A percentile compares a stretch with the other conserved stretches of the same genome.
phyloP scores from a whole-genome alignment of 371 early-diverging fungal genomes.

The Encephalitozoon romaleae region DNA sequence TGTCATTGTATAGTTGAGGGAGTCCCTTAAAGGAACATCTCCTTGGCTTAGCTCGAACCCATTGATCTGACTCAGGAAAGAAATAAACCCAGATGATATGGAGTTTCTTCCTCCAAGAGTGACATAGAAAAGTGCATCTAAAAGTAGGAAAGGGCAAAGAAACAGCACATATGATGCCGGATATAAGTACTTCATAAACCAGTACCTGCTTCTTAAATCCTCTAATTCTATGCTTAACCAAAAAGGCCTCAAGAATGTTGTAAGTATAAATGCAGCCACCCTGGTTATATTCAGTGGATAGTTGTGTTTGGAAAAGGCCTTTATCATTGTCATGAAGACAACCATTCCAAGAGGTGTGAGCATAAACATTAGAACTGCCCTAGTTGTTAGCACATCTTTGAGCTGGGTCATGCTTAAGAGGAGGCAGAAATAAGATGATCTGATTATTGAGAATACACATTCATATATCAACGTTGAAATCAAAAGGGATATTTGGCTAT shows the following conservation, averaged over 20 bases:
- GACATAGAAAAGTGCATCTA: not conserved
- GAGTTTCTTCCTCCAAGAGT: not conserved
- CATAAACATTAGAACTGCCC: not conserved
- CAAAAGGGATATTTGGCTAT: not conserved
- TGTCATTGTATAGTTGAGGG: not conserved
- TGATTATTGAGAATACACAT: not conserved
- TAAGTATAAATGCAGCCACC: conserved; percentile 4
- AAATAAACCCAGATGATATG: not conserved
- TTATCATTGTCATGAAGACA: not conserved
- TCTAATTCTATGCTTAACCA: not conserved
- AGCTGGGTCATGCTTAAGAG: not conserved
- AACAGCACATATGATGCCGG: not conserved
- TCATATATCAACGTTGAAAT: not conserved
- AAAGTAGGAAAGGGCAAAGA: not conserved
- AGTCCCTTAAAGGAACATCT: not conserved
- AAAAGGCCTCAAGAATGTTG: not conserved
- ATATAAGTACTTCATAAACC: conserved; percentile 3
- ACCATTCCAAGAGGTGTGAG: not conserved
- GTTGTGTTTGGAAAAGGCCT: not conserved
- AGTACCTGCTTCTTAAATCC: not conserved
- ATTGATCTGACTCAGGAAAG: not conserved
- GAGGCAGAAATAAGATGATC: not conserved
- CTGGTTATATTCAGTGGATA: not conserved
- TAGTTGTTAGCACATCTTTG: not conserved
- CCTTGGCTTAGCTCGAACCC: not conserved